A percentile compares a stretch with the other conserved stretches of the same genome.
Evolutionary conservation across 2,329 filamentous ascomycete species (phyloP).

Genomic region (Reticulascus tulasneorum): DNA sequence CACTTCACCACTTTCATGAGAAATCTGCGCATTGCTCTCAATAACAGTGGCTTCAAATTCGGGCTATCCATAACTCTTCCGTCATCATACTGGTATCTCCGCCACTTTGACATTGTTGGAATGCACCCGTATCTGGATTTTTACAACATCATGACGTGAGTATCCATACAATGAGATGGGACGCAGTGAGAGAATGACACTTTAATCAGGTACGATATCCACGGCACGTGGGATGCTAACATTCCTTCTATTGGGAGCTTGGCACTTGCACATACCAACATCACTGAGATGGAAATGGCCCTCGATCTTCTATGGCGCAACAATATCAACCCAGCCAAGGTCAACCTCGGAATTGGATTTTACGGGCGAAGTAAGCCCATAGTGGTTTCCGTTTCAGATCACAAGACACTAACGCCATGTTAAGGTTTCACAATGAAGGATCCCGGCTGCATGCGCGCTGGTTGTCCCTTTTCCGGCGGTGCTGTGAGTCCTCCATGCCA

Average conservation of each 20-base stretch:
- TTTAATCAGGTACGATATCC: slow-evolving; percentile 26
- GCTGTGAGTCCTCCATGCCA: no score
- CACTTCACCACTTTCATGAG: slow-evolving; percentile 23
- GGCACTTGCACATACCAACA: slow-evolving; percentile 22
- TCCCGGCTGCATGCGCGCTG: slow-evolving; percentile 13
- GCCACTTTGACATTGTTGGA: slow-evolving; percentile 18
- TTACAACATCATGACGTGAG: slow-evolving; percentile 10
- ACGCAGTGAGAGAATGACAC: slow-evolving; percentile 21
- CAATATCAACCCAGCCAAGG: slow-evolving; percentile 32
- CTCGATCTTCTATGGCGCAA: slow-evolving; percentile 45
- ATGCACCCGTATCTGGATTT: slow-evolving; percentile 21
- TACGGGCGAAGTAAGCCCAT: slow-evolving; percentile 38
- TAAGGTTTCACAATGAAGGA: slow-evolving; percentile 9
- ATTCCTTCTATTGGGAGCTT: slow-evolving; percentile 5
- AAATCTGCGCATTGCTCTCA: slow-evolving; percentile 12
- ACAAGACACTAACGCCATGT: no score
- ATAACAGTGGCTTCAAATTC: slow-evolving; percentile 4
- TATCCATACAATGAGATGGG: slow-evolving; percentile 19
- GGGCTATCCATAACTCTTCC: slow-evolving; percentile 21
- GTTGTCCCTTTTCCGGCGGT: slow-evolving; percentile 15
- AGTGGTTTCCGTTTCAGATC: no score
- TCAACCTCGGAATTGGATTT: slow-evolving; percentile 40
- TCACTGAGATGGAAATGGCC: slow-evolving; percentile 37
- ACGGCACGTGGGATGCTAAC: slow-evolving; percentile 24
- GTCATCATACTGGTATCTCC: slow-evolving; percentile 23